Conservation (phyloP, 257 asterid species). For the Nicotiana otophora region DNA sequence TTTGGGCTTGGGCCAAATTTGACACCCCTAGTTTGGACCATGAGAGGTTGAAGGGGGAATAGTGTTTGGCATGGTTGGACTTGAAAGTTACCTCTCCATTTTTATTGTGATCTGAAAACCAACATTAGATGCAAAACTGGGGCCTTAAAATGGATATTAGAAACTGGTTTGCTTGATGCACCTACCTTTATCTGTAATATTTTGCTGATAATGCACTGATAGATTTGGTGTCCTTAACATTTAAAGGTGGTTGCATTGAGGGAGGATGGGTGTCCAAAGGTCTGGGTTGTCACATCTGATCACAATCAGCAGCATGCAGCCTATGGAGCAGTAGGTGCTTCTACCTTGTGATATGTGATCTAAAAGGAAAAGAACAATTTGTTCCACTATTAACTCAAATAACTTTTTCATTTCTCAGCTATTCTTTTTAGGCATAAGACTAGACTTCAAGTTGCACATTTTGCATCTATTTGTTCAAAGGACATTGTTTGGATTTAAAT, state of each 20-base stretch:
- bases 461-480: not conserved
- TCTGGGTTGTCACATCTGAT: constrained; percentile 96
- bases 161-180: constrained; percentile 9
- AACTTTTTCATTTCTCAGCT: not conserved
- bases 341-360: not conserved
- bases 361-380: not conserved
- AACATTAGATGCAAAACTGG: not conserved
- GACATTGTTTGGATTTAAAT: not conserved
- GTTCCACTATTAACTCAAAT: not conserved
- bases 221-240: constrained; percentile 2
- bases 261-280: constrained; percentile 96
- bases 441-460: not conserved
- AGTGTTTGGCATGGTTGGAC: not conserved
- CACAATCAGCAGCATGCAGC: constrained; percentile 81
- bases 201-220: constrained; percentile 4
- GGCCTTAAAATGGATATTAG: not conserved
- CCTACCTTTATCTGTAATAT: not conserved
- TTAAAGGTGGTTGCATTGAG: constrained; percentile 76
- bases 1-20: too few species aligned
- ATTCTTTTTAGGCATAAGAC: not conserved
- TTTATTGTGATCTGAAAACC: not conserved
- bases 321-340: constrained; percentile 74
- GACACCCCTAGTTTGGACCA: not conserved
- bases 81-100: not conserved
- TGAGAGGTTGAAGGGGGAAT: not conserved